Evolutionary conservation across 345 rosid species (phyloP).

Genomic region (Arabidopsis arenosa): DNA sequence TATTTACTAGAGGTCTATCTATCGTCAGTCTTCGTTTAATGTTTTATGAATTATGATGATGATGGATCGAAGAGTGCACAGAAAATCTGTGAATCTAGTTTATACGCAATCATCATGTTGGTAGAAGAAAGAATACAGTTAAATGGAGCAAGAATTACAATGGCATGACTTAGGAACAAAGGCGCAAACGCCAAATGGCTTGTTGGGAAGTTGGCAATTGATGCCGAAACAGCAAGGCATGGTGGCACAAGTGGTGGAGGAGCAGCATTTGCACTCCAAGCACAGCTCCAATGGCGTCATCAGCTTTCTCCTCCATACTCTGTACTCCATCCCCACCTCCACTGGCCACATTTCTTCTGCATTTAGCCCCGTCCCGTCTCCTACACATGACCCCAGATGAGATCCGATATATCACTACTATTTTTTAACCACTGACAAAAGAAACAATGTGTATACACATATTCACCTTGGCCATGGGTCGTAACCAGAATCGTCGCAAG

Average conservation of each 20-base stretch:
- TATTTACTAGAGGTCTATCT: not conserved
- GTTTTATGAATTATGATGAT: constrained; percentile 1
- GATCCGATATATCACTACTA: constrained; percentile 14
- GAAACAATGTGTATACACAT: not conserved
- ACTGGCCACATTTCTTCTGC: constrained; percentile 24
- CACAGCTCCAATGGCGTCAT: constrained; percentile 67
- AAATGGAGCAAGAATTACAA: constrained; percentile 37
- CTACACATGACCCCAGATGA: constrained; percentile 33
- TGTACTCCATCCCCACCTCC: constrained; percentile 28
- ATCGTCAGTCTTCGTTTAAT: constrained; percentile 10
- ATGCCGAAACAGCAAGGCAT: constrained; percentile 79
- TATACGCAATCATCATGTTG: not conserved
- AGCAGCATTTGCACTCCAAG: constrained; percentile 66
- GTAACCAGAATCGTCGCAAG: constrained; percentile 20
- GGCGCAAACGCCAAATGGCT: constrained; percentile 82
- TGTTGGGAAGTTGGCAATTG: constrained; percentile 71
- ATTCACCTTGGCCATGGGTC: constrained; percentile 17
- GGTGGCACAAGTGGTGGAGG: constrained; percentile 52
- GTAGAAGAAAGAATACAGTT: constrained; percentile 13
- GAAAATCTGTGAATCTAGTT: not conserved
- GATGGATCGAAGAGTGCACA: constrained; percentile 3
- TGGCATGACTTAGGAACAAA: constrained; percentile 75
- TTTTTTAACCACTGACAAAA: not conserved
- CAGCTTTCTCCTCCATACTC: constrained; percentile 38
- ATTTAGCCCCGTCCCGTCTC: constrained; percentile 15